phyloP scores from a whole-genome alignment of 108 stramenopile genomes.

The Halocafeteria seosinensis region DNA sequence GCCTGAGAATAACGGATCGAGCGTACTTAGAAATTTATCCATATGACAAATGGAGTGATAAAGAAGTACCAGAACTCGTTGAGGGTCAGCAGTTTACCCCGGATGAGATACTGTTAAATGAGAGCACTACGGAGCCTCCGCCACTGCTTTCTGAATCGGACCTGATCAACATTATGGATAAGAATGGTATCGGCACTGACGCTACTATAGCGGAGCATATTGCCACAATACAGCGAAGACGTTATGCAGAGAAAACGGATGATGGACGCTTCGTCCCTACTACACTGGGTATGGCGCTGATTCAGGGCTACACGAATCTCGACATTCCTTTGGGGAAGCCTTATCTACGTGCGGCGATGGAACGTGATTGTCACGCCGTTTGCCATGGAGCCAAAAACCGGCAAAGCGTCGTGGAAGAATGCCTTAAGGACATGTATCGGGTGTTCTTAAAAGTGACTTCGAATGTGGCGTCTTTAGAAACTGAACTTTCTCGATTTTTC shows the following conservation, averaged over 20 bases:
- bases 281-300: slow-evolving; percentile 5
- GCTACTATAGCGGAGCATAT: slow-evolving; percentile 47
- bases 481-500: background rate
- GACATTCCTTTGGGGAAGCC: background rate
- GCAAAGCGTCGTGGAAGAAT: background rate
- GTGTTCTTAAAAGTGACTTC: background rate
- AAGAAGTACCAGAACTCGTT: slow-evolving; percentile 16
- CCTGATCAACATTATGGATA: slow-evolving; percentile 33
- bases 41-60: slow-evolving; percentile 26
- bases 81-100: slow-evolving; percentile 8
- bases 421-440: background rate
- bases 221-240: slow-evolving; percentile 25
- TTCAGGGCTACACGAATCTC: background rate
- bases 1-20: slow-evolving; percentile 21
- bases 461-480: background rate
- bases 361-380: background rate
- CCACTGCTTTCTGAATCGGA: slow-evolving; percentile 29
- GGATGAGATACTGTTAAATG: slow-evolving; percentile 10
- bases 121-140: slow-evolving; percentile 28
- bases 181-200: slow-evolving; percentile 39
- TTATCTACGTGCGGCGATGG: background rate
- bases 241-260: slow-evolving; percentile 11
- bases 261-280: background rate
- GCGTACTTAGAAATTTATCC: slow-evolving; percentile 36
- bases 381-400: background rate